Percentiles rank a stretch among this genome's conserved stretches.
Evolutionary conservation across 2,329 filamentous ascomycete species (phyloP).

Genomic region (Ilyonectria sp.): DNA sequence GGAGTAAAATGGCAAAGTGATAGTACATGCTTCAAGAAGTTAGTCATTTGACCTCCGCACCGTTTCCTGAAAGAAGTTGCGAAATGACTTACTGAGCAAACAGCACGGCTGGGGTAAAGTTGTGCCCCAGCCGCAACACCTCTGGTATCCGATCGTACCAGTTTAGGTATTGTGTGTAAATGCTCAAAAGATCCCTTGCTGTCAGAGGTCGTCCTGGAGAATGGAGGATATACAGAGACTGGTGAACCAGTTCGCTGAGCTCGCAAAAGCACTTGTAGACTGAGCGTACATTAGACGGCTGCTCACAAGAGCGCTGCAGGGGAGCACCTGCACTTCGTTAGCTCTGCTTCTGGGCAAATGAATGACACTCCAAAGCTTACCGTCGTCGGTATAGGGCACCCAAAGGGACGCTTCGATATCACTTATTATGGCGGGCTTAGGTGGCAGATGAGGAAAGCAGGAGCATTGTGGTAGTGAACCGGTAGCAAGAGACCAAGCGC

Average conservation of each 20-base stretch:
- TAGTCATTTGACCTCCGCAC: conserved; percentile 11
- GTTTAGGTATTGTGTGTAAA: conserved; percentile 78
- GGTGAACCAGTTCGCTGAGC: conserved; percentile 81
- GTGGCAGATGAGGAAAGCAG: conserved; percentile 68
- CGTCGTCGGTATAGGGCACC: conserved; percentile 72
- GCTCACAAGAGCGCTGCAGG: conserved; percentile 69
- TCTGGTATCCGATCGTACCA: conserved; percentile 81
- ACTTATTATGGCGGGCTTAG: conserved; percentile 73
- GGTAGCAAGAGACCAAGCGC: conserved; percentile 76
- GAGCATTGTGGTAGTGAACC: conserved; percentile 74
- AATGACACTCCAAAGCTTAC: conserved; percentile 54
- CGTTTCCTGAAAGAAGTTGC: background rate
- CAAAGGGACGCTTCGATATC: conserved; percentile 73
- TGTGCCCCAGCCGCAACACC: conserved; percentile 75
- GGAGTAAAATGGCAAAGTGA: conserved; percentile 78
- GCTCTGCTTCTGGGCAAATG: background rate
- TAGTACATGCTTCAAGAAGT: conserved; percentile 73
- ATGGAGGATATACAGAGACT: conserved; percentile 80
- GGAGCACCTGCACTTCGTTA: conserved; percentile 61
- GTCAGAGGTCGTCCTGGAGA: conserved; percentile 77
- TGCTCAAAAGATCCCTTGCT: conserved; percentile 73
- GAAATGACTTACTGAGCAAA: conserved; percentile 77
- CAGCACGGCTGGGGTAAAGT: conserved; percentile 80
- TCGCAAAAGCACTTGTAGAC: conserved; percentile 80
- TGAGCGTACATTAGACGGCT: conserved; percentile 78